phyloP scores from a whole-genome alignment of 2,329 filamentous ascomycete species.

The Neonectria ditissima region DNA sequence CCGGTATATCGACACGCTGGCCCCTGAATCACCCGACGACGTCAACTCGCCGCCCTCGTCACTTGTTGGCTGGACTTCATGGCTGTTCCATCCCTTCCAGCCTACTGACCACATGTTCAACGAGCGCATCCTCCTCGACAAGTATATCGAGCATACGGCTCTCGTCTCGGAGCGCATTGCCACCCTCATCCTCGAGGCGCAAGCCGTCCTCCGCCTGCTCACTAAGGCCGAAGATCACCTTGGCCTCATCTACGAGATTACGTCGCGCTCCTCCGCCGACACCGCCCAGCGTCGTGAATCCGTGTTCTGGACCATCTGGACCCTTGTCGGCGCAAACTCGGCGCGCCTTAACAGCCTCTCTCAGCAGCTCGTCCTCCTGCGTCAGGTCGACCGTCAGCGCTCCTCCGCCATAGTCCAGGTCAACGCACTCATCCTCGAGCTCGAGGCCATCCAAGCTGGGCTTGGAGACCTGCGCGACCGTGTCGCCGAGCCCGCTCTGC shows the following conservation, averaged over 20 bases:
- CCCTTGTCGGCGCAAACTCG: constrained; percentile 77
- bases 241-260: constrained; percentile 75
- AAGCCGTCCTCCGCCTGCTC: constrained; percentile 74
- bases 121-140: constrained; percentile 74
- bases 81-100: constrained; percentile 72
- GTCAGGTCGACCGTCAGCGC: constrained; percentile 74
- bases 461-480: constrained; percentile 78
- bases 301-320: constrained; percentile 78
- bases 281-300: constrained; percentile 71
- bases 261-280: constrained; percentile 70
- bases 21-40: constrained; percentile 48
- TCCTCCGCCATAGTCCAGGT: constrained; percentile 75
- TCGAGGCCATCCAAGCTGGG: constrained; percentile 78
- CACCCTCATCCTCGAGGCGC: constrained; percentile 75
- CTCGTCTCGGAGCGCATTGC: constrained; percentile 77
- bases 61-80: constrained; percentile 54
- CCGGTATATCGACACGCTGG: constrained; percentile 74
- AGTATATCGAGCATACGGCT: constrained; percentile 79
- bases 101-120: constrained; percentile 58
- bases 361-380: constrained; percentile 72
- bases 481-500: constrained; percentile 73
- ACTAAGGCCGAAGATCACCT: constrained; percentile 77
- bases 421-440: constrained; percentile 75
- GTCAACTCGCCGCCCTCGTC: constrained; percentile 48
- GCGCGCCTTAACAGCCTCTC: constrained; percentile 70